phyloP scores from a whole-genome alignment of 2,329 filamentous ascomycete species.

The Penicillium sp. region DNA sequence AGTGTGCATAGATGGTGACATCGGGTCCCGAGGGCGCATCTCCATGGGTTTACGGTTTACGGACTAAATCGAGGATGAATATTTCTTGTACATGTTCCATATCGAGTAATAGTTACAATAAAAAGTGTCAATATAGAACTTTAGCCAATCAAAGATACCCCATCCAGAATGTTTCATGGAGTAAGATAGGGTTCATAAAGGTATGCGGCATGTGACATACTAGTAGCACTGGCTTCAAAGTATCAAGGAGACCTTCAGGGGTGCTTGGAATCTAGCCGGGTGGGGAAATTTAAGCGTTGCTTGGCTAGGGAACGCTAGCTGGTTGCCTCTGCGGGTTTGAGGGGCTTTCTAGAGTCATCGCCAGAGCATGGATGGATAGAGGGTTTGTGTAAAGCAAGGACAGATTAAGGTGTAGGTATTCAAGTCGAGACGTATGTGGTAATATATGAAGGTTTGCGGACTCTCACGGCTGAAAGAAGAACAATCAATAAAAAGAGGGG shows the following conservation, averaged over 20 bases:
- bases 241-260: no score
- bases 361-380: not conserved
- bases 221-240: not conserved
- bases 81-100: not conserved
- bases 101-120: not conserved
- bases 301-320: not conserved
- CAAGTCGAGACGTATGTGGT: not conserved
- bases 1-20: not conserved
- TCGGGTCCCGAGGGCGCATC: not conserved
- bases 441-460: no score
- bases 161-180: not conserved
- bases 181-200: not conserved
- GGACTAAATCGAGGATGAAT: not conserved
- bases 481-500: no score
- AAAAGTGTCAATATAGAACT: not conserved
- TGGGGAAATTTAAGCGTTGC: not conserved
- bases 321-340: not conserved
- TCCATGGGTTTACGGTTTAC: not conserved
- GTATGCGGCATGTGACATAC: not conserved
- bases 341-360: not conserved
- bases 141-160: not conserved
- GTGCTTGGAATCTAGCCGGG: not conserved
- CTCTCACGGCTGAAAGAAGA: not conserved
- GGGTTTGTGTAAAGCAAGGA: not conserved
- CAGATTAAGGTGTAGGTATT: not conserved